Evolutionary conservation across 768 basidiomycete species (phyloP).

Genomic region (Panus rudis): DNA sequence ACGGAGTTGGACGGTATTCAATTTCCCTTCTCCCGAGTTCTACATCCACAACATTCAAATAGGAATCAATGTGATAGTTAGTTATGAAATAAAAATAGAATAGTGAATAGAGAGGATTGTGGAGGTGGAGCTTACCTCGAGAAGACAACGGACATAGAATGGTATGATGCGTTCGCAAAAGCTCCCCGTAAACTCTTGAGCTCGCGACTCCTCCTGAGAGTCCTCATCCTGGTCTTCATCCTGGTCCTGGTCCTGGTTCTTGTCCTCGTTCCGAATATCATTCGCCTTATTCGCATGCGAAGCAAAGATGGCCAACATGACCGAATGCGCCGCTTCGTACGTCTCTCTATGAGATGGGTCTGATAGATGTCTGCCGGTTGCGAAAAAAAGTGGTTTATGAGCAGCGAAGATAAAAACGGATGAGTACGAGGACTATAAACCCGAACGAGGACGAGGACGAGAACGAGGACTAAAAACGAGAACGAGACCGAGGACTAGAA

Average conservation of each 20-base stretch:
- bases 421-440: no score
- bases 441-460: no score
- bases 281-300: slow-evolving; percentile 39
- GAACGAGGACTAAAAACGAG: no score
- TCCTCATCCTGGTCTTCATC: slow-evolving; percentile 8
- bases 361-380: slow-evolving; percentile 45
- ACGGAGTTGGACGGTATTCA: slow-evolving; percentile 60
- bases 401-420: not conserved
- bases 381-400: not conserved
- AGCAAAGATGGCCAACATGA: slow-evolving; percentile 68
- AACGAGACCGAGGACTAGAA: slow-evolving; percentile 1
- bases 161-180: slow-evolving; percentile 59
- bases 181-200: slow-evolving; percentile 1
- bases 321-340: slow-evolving; percentile 86
- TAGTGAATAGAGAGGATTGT: not conserved
- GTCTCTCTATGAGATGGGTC: slow-evolving; percentile 57
- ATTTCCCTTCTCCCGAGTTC: slow-evolving; percentile 57
- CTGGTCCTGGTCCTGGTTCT: slow-evolving; percentile 5
- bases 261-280: slow-evolving; percentile 5
- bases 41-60: slow-evolving; percentile 27
- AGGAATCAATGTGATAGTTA: no score
- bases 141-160: slow-evolving; percentile 64
- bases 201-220: not conserved
- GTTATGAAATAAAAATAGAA: not conserved
- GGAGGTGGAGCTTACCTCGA: slow-evolving; percentile 45